Evolutionary conservation across 208 protist species (phyloP).

Genomic region (Leishmania turanica): DNA sequence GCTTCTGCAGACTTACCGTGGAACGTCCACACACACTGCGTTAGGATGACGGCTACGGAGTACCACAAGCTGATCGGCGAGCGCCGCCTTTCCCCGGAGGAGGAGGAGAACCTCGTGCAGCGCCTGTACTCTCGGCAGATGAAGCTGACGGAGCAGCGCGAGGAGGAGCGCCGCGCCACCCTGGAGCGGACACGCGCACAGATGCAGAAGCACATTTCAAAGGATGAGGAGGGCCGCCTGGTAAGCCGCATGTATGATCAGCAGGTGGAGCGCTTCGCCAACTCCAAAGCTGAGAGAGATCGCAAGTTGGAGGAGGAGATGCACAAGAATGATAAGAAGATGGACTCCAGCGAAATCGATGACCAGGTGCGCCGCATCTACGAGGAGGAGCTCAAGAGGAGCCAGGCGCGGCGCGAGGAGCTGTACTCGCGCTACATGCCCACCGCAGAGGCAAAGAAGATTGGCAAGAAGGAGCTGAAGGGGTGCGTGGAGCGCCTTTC

Average conservation of each 20-base stretch:
- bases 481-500: conserved; percentile 73
- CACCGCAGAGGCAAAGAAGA: conserved; percentile 61
- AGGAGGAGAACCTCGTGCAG: conserved; percentile 68
- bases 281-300: conserved; percentile 58
- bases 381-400: conserved; percentile 65
- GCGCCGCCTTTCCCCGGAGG: conserved; percentile 49
- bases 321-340: conserved; percentile 69
- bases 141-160: conserved; percentile 63
- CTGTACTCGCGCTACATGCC: conserved; percentile 61
- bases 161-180: conserved; percentile 55
- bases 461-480: conserved; percentile 66
- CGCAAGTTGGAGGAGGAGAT: conserved; percentile 55
- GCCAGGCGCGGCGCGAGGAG: conserved; percentile 47
- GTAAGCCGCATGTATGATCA: conserved; percentile 82
- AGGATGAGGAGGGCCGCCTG: conserved; percentile 57
- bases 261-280: conserved; percentile 72
- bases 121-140: conserved; percentile 84
- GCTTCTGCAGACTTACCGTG: neutral
- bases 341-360: conserved; percentile 67
- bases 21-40: neutral
- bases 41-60: conserved; percentile 24
- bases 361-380: conserved; percentile 86
- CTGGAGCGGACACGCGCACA: conserved; percentile 43
- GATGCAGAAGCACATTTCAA: conserved; percentile 43
- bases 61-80: conserved; percentile 23